phyloP scores from a whole-genome alignment of 352 stramenopile species.

The Globisporangium cederbergense region DNA sequence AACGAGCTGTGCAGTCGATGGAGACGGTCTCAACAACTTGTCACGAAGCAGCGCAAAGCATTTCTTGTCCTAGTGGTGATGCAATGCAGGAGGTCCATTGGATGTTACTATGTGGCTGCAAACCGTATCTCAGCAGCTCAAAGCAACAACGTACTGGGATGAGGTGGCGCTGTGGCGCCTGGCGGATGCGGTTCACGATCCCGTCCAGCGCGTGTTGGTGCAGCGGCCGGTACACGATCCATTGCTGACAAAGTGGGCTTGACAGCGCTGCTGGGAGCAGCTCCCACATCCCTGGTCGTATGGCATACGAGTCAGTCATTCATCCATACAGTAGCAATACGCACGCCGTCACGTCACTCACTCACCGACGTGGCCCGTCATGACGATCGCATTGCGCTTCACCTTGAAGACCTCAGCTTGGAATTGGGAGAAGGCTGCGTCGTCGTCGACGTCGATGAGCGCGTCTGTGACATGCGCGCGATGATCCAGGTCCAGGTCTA shows the following conservation, averaged over 20 bases:
- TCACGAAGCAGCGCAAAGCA: slow-evolving; percentile 39
- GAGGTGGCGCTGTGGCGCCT: slow-evolving; percentile 27
- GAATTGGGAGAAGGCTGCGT: background rate
- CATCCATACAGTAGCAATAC: background rate
- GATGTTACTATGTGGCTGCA: background rate
- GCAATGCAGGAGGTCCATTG: background rate
- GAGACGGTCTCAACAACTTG: slow-evolving; percentile 17
- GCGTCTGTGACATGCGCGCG: slow-evolving; percentile 13
- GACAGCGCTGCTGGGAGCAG: slow-evolving; percentile 37
- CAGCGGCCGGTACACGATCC: slow-evolving; percentile 58
- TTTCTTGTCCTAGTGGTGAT: slow-evolving; percentile 40
- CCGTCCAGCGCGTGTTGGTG: slow-evolving; percentile 36
- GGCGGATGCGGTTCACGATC: slow-evolving; percentile 35
- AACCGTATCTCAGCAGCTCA: background rate
- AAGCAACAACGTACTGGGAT: slow-evolving; percentile 31
- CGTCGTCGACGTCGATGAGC: slow-evolving; percentile 16
- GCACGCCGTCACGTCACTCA: background rate
- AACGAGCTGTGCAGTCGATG: slow-evolving; percentile 26
- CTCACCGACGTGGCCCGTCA: slow-evolving; percentile 43
- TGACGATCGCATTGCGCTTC: slow-evolving; percentile 31
- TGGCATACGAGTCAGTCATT: background rate
- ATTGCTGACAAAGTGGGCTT: slow-evolving; percentile 35
- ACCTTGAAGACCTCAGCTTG: background rate
- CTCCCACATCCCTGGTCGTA: slow-evolving; percentile 43
- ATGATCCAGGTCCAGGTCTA: slow-evolving; percentile 7